phyloP scores from a whole-genome alignment of 2,329 filamentous ascomycete genomes.

The Talaromyces albobiverticillius region DNA sequence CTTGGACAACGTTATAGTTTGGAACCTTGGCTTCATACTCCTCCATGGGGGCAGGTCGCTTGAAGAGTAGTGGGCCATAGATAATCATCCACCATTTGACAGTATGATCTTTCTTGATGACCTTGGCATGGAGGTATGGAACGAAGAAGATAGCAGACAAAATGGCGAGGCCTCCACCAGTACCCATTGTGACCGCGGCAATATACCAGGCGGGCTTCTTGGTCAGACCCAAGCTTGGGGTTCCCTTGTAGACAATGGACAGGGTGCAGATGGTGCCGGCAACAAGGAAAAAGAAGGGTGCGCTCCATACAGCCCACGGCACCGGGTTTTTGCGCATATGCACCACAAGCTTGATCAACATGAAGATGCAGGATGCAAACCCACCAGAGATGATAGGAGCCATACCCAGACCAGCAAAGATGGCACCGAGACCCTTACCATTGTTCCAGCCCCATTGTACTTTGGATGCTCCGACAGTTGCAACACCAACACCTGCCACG shows the following conservation, averaged over 20 bases:
- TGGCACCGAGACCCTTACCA: conserved; percentile 67
- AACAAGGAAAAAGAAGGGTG: conserved; percentile 75
- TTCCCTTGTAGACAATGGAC: conserved; percentile 78
- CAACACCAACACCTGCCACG: conserved; percentile 67
- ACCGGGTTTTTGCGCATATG: conserved; percentile 70
- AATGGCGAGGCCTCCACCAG: conserved; percentile 58
- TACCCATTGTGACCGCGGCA: conserved; percentile 63
- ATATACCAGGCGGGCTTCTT: conserved; percentile 68
- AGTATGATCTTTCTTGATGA: conserved; percentile 66
- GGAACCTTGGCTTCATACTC: conserved; percentile 60
- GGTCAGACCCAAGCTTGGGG: conserved; percentile 62
- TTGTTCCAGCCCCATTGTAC: conserved; percentile 69
- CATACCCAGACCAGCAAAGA: conserved; percentile 69
- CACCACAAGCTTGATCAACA: conserved; percentile 69
- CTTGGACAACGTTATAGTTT: conserved; percentile 74
- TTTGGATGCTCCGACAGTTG: conserved; percentile 58
- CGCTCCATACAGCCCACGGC: conserved; percentile 68
- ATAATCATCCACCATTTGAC: conserved; percentile 63
- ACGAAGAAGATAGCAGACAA: conserved; percentile 70
- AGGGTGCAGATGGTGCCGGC: conserved; percentile 71
- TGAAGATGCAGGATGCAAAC: conserved; percentile 68
- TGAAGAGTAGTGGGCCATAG: conserved; percentile 63
- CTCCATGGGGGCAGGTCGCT: conserved; percentile 54
- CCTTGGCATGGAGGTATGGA: conserved; percentile 63
- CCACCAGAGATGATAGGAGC: conserved; percentile 64